Base-by-base conservation (phyloP, 148 eudicot genomes). In the Vaccinium corymbosum region DNA sequence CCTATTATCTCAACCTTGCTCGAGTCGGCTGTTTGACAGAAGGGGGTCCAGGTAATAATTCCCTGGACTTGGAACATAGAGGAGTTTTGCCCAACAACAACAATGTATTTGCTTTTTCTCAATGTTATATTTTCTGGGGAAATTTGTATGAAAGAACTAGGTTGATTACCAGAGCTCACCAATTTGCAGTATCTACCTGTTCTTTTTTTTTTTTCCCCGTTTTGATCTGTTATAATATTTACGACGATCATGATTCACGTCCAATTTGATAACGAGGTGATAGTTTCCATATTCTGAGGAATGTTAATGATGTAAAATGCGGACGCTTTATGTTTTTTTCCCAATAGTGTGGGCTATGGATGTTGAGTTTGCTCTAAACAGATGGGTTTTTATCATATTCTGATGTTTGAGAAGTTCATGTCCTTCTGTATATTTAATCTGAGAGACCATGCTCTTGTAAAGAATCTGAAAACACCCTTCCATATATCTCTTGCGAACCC, bases 11-110 rank as follows among this genome's bases (percentile, higher is more conserved):
- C 15, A 49, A 17, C 27, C 62, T 72, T 22, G 70, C 29, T 51
- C 17, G 62, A 78, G 56, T 81, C 9, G 17, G 83, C 76, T 9
- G 83, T 49, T 35, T 27, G 35, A 81, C 14, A 81, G 53, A 81
- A 66, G 11, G 15, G 3, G 52, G 49, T 56, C 12, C 25, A 16
- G 77, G 62, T 49, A 29, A 29, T 51, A 17, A 81, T 48, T 48
- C 32, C 52, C 27, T 66, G 76, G 46, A 27, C 17, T 8, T 16
- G 27, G 3, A 81, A 17, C 48, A 15, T 70, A 48, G 42, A 22
- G 56, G 38, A 76, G 83, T 64, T 81, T 64, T 49, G 76, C 70
- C 74, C 57, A 42, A 29, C 53, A 7, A 29, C 53, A 7, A 75
- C 62, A 5, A 53, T n/a, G 15, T 35, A 46, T 51, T 9, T 15